Base-by-base conservation (phyloP, 805 yeast genomes). In the Candida methanosorbosa region DNA sequence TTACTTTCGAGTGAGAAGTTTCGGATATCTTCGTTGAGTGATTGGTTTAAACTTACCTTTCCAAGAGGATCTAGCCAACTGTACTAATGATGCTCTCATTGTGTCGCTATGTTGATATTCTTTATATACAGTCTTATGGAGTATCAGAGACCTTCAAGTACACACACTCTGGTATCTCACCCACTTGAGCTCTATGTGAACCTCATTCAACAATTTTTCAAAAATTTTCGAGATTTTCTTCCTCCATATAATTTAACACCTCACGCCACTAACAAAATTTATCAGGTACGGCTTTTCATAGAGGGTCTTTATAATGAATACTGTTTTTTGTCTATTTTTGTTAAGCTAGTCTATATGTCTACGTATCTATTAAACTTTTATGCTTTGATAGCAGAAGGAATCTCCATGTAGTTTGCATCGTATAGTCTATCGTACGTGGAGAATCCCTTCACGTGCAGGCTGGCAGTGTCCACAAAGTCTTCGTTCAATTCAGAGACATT, bases 361-460 rank as follows among this genome's bases (percentile, higher is more conserved):
- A n/a, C n/a, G n/a, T n/a, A n/a, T n/a, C n/a, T n/a, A n/a, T n/a
- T n/a, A n/a, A n/a, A n/a, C n/a, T n/a, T n/a, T n/a, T n/a, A n/a
- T n/a, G n/a, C n/a, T n/a, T n/a, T n/a, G n/a, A n/a, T n/a, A n/a
- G 45, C 44, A 13, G 42, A 37, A 45, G 49, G 33, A 69, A 71
- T 34, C 42, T 52, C 29, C n/a, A 38, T 38, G 30, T 47, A 47
- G 18, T 26, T 68, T 59, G 36, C 67, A 56, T 42, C 78, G 73
- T 12, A 73, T 71, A 2, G 87, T 84, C 46, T 59, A 56, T 27
- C 82, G 49, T 0, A 76, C 79, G 50, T 79, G 85, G 42, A 75
- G 78, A 33, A 68, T 21, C 51, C 51, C 58, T 57, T 81, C 81
- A 16, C 81, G 72, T 39, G 43, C 12, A 56, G 40, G 16, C 52